Evolutionary conservation across 371 early-diverging fungal species (phyloP), one percentile per base, ranked within the genome.

Genomic region (Dichotomocladium elegans): DNA sequence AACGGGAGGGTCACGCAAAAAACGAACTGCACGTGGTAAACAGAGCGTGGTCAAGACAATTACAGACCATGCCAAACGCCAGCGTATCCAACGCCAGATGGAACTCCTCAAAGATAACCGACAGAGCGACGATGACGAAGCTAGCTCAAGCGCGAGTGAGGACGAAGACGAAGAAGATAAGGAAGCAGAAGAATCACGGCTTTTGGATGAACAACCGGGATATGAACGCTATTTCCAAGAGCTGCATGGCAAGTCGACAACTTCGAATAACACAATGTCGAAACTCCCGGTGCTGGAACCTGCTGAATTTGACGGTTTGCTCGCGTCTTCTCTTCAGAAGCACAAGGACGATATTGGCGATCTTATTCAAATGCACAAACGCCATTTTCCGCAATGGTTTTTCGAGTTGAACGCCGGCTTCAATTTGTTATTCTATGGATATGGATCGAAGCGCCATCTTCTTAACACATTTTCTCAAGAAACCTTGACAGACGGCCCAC

Each of bases 351-450:
- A 88, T 51, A 80, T 76, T 41, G 61, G 61, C n/a, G 68, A 69
- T n/a, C 64, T 92, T 14, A 41, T 44, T 2, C 53, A 59, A 11
- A 59, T 85, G 33, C 87, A 92, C 48, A 72, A 79, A 33, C 69
- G 69, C 14, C 77, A 83, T 48, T 95, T 91, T 48, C 66, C 77
- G 1, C 91, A 95, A 55, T 94, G 94, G 95, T 72, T 60, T 46
- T 91, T 92, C 69, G 92, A 93, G 61, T 75, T 93, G 21, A 57
- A 72, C 2, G 66, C 79, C 12, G 80, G 79, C 12, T 96, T 91
- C 71, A 94, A 90, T 55, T 72, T 95, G 3, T 58, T 92, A 3
- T 88, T 94, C 49, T 93, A 92, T 52, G 96, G 95, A 0, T 92
- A 83, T 51, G 95, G 95, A 0, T 95, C 96, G 14, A 97, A 97